phyloP scores from a whole-genome alignment of 1,139 yeast genomes.

The Debaryomycetaceae sp. region DNA sequence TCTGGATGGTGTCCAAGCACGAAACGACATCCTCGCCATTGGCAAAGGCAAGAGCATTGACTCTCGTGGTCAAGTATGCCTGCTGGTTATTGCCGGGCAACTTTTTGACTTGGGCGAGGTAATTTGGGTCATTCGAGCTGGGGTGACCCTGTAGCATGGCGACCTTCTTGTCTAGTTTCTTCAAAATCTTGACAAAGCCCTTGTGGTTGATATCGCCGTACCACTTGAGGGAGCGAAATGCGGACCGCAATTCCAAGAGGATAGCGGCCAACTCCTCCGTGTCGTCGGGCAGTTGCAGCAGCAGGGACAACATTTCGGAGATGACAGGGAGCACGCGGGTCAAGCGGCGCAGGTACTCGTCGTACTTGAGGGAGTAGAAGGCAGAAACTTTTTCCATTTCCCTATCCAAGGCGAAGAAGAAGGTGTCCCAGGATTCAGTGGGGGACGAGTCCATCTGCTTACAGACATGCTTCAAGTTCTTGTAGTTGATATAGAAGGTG shows the following conservation, averaged over 20 bases:
- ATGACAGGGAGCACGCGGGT: constrained; percentile 31
- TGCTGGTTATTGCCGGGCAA: constrained; percentile 56
- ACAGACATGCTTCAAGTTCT: constrained; percentile 70
- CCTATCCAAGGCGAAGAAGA: constrained; percentile 71
- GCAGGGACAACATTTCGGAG: constrained; percentile 18
- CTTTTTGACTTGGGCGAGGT: constrained; percentile 3
- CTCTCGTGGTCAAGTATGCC: constrained; percentile 56
- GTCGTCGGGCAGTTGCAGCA: constrained; percentile 45
- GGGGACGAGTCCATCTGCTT: constrained; percentile 32
- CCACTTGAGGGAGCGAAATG: constrained; percentile 80
- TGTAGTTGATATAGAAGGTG: constrained; percentile 75
- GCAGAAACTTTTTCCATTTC: constrained; percentile 74
- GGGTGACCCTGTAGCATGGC: constrained; percentile 1
- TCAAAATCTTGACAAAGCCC: constrained; percentile 81
- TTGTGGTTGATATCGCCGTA: constrained; percentile 87
- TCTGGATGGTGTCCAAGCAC: constrained; percentile 45
- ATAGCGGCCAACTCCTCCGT: constrained; percentile 70
- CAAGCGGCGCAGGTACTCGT: constrained; percentile 66
- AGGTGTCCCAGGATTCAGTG: constrained; percentile 19
- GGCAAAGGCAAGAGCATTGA: constrained; percentile 70
- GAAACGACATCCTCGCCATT: constrained; percentile 49
- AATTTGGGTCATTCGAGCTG: constrained; percentile 4
- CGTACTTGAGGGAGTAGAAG: constrained; percentile 61
- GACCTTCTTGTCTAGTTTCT: constrained; percentile 81
- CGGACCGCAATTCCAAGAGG: constrained; percentile 65